Percentiles rank a stretch among this genome's conserved stretches.
Conservation (phyloP, 768 basidiomycete genomes). For the Leccinum disarticulatum region DNA sequence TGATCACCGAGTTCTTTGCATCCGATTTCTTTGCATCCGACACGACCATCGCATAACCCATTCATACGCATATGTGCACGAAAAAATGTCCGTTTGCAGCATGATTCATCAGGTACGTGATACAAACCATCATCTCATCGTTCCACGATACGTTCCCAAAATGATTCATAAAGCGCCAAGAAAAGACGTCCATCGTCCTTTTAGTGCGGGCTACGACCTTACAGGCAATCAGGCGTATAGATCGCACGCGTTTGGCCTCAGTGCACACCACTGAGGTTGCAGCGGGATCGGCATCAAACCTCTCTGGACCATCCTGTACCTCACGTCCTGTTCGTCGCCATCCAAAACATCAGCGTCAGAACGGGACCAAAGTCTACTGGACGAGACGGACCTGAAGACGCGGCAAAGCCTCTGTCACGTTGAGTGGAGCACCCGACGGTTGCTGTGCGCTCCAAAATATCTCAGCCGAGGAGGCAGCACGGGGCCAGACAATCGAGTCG, state of each 20-base stretch:
- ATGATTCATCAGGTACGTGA: not conserved
- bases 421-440: conserved; percentile 35
- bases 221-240: conserved; percentile 17
- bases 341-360: not conserved
- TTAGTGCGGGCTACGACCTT: not conserved
- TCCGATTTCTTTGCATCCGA: not conserved
- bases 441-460: conserved; percentile 51
- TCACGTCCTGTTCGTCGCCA: conserved; percentile 34
- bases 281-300: conserved; percentile 48
- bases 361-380: not conserved
- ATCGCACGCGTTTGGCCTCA: conserved; percentile 48
- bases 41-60: not conserved
- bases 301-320: conserved; percentile 48
- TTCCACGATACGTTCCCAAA: not conserved
- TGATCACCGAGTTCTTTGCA: not conserved
- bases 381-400: conserved; percentile 41
- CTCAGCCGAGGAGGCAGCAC: conserved; percentile 48
- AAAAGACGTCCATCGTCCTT: not conserved
- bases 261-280: conserved; percentile 60
- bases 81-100: not conserved
- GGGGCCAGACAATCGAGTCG: conserved; percentile 48
- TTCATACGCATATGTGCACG: not conserved
- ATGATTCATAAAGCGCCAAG: not conserved
- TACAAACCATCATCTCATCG: not conserved
- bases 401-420: conserved; percentile 42